Evolutionary conservation across 2,329 filamentous ascomycete species (phyloP).

Genomic region (Aureobasidium melanogenum): DNA sequence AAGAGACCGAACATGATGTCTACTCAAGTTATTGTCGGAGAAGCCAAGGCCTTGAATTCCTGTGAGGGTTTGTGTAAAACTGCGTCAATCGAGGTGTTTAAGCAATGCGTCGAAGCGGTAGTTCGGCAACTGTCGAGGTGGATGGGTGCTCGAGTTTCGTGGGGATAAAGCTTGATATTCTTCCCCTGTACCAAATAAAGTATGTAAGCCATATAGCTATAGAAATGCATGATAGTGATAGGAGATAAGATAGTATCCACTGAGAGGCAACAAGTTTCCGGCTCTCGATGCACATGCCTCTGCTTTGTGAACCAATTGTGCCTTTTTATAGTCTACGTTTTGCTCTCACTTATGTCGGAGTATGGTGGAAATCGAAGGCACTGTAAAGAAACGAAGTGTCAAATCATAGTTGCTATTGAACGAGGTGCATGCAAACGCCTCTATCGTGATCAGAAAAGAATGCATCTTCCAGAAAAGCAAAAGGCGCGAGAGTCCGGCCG

Average conservation of each 20-base stretch:
- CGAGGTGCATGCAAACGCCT: neutral
- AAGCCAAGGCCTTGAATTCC: neutral
- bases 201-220: too few species aligned
- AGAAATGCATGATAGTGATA: too few species aligned
- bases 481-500: conserved; percentile 5
- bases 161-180: conserved; percentile 5
- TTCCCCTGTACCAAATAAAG: too few species aligned
- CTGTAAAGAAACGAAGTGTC: too few species aligned
- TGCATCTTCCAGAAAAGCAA: neutral
- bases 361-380: too few species aligned
- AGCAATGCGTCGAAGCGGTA: neutral
- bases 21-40: too few species aligned
- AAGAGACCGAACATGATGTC: conserved; percentile 8
- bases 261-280: too few species aligned
- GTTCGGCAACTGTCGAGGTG: neutral
- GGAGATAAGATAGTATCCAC: too few species aligned
- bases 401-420: neutral
- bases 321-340: too few species aligned
- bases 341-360: too few species aligned
- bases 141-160: neutral
- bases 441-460: conserved; percentile 1
- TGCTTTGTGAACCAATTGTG: too few species aligned
- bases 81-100: neutral
- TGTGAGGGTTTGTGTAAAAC: neutral
- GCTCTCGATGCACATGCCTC: too few species aligned